Evolutionary conservation across 75 land plant genomes (phyloP), one percentile per base, ranked within the genome.

Genomic region (Adiantum capillusveneris): DNA sequence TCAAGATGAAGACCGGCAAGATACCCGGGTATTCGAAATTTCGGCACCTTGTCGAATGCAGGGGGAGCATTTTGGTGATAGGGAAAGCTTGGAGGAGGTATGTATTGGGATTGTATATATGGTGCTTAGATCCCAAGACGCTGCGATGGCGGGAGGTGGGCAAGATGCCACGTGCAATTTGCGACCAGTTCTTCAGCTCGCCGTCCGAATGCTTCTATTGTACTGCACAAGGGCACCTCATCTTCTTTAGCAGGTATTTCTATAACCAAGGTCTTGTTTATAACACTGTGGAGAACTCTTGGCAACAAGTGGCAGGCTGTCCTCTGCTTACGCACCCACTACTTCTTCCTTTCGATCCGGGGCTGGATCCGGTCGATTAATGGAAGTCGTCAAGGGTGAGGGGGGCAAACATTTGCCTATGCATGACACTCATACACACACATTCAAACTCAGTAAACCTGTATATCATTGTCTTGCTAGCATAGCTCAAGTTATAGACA

Each of bases 131-230:
- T 25, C 59, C 57, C 54, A 53, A 52, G 25, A 71, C 48, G 1
- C 42, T 71, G 56, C 64, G 65, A 59, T 71, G 74, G 74, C 24
- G 42, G 0, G 74, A 71, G 31, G 59, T 65, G 9, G 74, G 67
- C 29, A 68, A 66, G 22, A 58, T 71, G 74, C 74, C 74, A n/a
- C 67, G 56, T 59, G 12, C 36, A 0, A 56, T 71, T 31, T 71
- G 70, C 25, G 74, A 65, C 6, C 67, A 64, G 22, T 71, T 71
- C 53, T 54, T 71, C 19, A 44, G 69, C n/a, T 48, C 70, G 26
- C 62, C 68, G 19, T 71, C 74, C 30, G 68, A 71, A 61, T 66
- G 74, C 74, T 71, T 71, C 68, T 64, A 55, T 17, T 64, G 74
- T 54, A 57, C 56, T 18, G 68, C 59, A 24, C 74, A 64, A 30